phyloP scores from a whole-genome alignment of 208 protist genomes.

The Phytomonas sp. region DNA sequence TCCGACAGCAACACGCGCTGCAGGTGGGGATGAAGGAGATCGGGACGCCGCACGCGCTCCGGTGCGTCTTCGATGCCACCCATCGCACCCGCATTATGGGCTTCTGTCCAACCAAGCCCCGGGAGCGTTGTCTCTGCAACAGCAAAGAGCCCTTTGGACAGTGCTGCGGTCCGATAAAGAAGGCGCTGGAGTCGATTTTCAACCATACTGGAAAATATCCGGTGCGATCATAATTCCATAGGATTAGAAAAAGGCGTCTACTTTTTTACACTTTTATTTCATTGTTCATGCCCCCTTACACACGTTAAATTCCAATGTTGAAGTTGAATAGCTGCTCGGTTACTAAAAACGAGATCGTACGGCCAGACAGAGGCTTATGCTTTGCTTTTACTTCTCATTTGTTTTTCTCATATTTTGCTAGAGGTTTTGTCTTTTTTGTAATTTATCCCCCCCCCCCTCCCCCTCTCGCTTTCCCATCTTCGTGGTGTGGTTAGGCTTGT shows the following conservation, averaged over 20 bases:
- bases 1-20: constrained; percentile 14
- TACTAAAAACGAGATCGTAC: background rate
- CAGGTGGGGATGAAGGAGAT: constrained; percentile 21
- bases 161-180: constrained; percentile 38
- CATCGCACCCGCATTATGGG: constrained; percentile 23
- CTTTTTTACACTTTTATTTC: background rate
- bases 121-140: constrained; percentile 28
- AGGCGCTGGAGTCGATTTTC: constrained; percentile 15
- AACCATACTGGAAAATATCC: background rate
- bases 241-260: background rate
- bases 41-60: constrained; percentile 32
- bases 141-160: constrained; percentile 31
- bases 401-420: background rate
- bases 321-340: no score
- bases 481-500: background rate
- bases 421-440: background rate
- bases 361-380: background rate
- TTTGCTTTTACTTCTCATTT: background rate
- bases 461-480: background rate
- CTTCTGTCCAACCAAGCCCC: background rate
- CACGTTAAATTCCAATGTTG: background rate
- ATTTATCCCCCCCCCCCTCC: background rate
- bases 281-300: background rate
- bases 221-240: background rate
- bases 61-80: constrained; percentile 31